Percentiles rank a stretch among this genome's conserved stretches.
phyloP scores from a whole-genome alignment of 2,329 filamentous ascomycete genomes.

The Diplocarpon mali region DNA sequence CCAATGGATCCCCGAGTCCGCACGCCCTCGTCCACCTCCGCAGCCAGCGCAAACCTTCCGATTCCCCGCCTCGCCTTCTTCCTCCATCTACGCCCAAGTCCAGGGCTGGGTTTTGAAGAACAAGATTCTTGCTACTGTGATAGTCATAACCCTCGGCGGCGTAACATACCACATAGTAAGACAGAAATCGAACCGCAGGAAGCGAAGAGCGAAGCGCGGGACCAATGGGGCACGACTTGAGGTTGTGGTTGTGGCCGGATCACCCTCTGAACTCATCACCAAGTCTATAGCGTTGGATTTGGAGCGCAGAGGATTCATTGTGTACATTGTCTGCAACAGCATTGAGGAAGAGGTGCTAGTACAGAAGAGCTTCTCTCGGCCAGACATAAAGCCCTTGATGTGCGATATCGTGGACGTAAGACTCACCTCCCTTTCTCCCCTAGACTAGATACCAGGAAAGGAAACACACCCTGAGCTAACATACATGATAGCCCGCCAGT shows the following conservation, averaged over 20 bases:
- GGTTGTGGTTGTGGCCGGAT: conserved; percentile 81
- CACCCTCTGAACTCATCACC: conserved; percentile 71
- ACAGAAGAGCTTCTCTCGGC: conserved; percentile 55
- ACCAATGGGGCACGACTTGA: conserved; percentile 78
- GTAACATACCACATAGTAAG: conserved; percentile 36
- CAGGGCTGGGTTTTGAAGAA: conserved; percentile 64
- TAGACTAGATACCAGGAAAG: not conserved
- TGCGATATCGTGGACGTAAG: conserved; percentile 73
- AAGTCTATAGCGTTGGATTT: conserved; percentile 75
- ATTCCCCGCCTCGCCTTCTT: conserved; percentile 29
- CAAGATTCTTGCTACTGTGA: conserved; percentile 59
- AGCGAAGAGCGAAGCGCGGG: conserved; percentile 67
- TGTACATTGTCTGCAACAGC: conserved; percentile 82
- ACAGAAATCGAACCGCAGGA: conserved; percentile 47
- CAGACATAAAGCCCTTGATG: conserved; percentile 71
- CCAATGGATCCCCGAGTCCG: conserved; percentile 61
- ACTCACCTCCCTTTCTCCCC: conserved; percentile 9
- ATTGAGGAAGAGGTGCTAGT: conserved; percentile 75
- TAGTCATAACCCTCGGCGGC: conserved; percentile 63
- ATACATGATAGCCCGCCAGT: conserved; percentile 45
- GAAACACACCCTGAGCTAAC: conserved; percentile 7
- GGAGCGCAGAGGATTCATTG: conserved; percentile 83
- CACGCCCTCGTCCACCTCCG: conserved; percentile 48
- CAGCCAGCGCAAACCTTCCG: conserved; percentile 21
- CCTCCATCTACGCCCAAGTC: conserved; percentile 36